phyloP scores from a whole-genome alignment of 2,329 filamentous ascomycete species.

The Sclerotinia sclerotiorum region DNA sequence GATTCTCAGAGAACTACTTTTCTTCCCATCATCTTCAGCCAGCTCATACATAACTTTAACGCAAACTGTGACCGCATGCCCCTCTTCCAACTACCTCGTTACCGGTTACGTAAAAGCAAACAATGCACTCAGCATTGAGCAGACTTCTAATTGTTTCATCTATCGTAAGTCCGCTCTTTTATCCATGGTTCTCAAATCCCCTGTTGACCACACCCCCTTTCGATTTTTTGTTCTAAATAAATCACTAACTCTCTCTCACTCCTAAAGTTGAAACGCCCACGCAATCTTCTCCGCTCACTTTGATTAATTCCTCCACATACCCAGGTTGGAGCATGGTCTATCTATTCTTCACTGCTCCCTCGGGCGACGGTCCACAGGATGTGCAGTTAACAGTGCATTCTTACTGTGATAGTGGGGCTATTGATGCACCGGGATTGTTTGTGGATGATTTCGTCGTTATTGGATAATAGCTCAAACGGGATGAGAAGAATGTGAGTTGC shows the following conservation, averaged over 20 bases:
- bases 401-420: background rate
- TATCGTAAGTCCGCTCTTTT: background rate
- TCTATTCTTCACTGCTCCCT: conserved; percentile 5
- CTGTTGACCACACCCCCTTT: too few relatives aligned
- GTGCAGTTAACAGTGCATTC: background rate
- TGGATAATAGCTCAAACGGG: background rate
- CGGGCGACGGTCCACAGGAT: background rate
- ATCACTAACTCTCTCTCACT: too few relatives aligned
- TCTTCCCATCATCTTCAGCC: background rate
- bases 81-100: conserved; percentile 5
- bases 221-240: too few relatives aligned
- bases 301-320: conserved; percentile 7
- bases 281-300: background rate
- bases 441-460: conserved; percentile 5
- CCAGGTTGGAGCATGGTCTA: conserved; percentile 15
- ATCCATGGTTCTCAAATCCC: too few relatives aligned
- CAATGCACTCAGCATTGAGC: background rate
- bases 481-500: background rate
- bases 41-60: background rate
- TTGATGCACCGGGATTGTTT: background rate
- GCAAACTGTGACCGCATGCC: background rate
- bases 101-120: conserved; percentile 7
- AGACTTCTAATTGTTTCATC: background rate
- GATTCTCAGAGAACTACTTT: background rate
- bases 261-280: background rate